phyloP scores from a whole-genome alignment of 106 monocot genomes.

The Agapanthus africanus region DNA sequence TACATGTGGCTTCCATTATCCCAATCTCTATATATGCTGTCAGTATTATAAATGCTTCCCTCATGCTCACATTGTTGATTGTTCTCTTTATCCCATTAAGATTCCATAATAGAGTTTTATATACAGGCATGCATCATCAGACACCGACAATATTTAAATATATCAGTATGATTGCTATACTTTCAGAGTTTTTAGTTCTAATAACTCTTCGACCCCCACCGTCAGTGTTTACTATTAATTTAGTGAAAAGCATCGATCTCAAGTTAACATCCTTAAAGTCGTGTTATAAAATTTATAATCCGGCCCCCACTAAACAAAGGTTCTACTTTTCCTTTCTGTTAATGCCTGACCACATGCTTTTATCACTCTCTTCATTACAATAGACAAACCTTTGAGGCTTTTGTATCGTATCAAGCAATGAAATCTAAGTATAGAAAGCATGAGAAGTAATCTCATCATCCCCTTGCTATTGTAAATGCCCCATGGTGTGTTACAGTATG shows the following conservation, averaged over 20 bases:
- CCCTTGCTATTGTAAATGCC: too few relatives aligned
- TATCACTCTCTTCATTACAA: too few relatives aligned
- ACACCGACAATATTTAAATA: neutral
- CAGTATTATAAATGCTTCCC: neutral
- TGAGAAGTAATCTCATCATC: neutral
- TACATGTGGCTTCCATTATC: constrained; percentile 1
- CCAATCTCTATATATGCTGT: neutral
- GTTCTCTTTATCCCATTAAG: neutral
- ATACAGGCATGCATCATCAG: neutral
- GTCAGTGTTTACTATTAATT: too few relatives aligned
- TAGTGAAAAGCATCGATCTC: neutral
- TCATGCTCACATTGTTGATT: neutral
- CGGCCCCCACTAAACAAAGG: neutral
- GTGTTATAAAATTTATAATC: too few relatives aligned
- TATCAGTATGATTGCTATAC: neutral
- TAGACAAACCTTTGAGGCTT: too few relatives aligned
- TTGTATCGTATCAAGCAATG: too few relatives aligned
- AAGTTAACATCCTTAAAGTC: neutral
- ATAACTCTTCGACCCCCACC: neutral
- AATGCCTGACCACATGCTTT: neutral
- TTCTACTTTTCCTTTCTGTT: neutral
- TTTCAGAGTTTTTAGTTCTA: constrained; percentile 3
- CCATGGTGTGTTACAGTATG: neutral
- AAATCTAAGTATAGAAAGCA: neutral
- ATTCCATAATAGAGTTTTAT: neutral